phyloP scores from a whole-genome alignment of 2,329 filamentous ascomycete genomes.

The Septoria linicola region DNA sequence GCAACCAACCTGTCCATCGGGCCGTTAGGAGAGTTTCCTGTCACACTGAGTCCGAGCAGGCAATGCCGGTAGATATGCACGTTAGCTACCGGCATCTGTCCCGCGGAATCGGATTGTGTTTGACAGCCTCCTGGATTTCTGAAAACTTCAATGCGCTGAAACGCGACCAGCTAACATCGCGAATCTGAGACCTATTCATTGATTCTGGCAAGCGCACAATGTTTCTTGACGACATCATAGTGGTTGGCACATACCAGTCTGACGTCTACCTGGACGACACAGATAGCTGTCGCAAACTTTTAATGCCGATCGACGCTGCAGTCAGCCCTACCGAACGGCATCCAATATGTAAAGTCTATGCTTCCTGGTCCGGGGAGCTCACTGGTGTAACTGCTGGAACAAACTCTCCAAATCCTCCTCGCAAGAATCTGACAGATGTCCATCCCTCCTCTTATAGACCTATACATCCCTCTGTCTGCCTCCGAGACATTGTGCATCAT shows the following conservation, averaged over 20 bases:
- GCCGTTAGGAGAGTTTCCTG: constrained; percentile 4
- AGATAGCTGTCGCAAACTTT: constrained; percentile 1
- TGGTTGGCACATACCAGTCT: background rate
- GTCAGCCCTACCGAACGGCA: constrained; percentile 5
- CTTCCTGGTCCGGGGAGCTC: constrained; percentile 13
- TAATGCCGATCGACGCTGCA: constrained; percentile 3
- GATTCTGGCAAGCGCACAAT: too few species aligned
- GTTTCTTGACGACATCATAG: too few species aligned
- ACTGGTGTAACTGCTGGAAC: constrained; percentile 4
- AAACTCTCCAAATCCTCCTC: constrained; percentile 9
- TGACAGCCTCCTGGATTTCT: background rate
- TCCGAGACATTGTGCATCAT: constrained; percentile 5
- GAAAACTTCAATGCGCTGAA: background rate
- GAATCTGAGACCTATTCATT: too few species aligned
- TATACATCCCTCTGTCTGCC: constrained; percentile 1
- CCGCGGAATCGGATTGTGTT: background rate
- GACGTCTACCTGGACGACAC: constrained; percentile 1
- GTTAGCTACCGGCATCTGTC: background rate
- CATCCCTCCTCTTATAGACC: constrained; percentile 5
- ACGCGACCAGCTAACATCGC: background rate
- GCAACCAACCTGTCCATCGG: constrained; percentile 1
- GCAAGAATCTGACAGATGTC: background rate
- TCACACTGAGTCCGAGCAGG: background rate
- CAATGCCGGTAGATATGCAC: background rate
- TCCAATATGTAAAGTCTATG: background rate